phyloP scores from a whole-genome alignment of 352 stramenopile genomes.

The Globisporangium ultimum region DNA sequence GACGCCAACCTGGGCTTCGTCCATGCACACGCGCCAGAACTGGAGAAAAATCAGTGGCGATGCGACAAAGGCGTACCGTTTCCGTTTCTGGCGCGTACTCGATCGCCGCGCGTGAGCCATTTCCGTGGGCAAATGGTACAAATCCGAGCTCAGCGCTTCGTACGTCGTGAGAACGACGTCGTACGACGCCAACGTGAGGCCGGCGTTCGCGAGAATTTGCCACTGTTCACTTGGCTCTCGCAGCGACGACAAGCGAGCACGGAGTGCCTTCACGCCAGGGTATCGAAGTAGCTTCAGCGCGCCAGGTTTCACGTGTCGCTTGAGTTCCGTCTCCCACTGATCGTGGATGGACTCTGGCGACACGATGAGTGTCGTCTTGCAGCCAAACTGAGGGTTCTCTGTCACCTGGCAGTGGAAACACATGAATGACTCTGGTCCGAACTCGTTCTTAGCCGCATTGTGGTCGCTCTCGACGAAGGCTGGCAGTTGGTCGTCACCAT shows the following conservation, averaged over 20 bases:
- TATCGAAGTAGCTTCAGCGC: constrained; percentile 54
- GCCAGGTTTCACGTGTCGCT: constrained; percentile 60
- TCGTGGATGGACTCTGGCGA: constrained; percentile 87
- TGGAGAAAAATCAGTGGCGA: constrained; percentile 85
- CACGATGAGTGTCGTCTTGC: constrained; percentile 91
- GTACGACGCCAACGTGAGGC: constrained; percentile 57
- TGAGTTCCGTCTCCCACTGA: constrained; percentile 90
- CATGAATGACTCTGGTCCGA: constrained; percentile 32
- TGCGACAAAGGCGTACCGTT: constrained; percentile 80
- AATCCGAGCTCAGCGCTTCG: constrained; percentile 75
- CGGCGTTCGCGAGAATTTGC: constrained; percentile 43
- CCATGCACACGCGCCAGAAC: constrained; percentile 90
- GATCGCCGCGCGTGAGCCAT: constrained; percentile 38
- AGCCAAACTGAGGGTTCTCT: constrained; percentile 31
- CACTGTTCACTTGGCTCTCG: constrained; percentile 44
- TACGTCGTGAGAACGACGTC: constrained; percentile 93
- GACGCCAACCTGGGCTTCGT: constrained; percentile 91
- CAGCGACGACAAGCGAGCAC: constrained; percentile 17
- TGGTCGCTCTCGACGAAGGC: background rate
- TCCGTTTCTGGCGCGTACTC: constrained; percentile 54
- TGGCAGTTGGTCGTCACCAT: too few relatives aligned
- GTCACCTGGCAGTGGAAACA: constrained; percentile 61
- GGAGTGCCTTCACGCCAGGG: constrained; percentile 50
- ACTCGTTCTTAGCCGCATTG: background rate
- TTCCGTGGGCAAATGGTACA: constrained; percentile 64